Base-by-base conservation (phyloP, 345 rosid species). In the Populus pruinosa region DNA sequence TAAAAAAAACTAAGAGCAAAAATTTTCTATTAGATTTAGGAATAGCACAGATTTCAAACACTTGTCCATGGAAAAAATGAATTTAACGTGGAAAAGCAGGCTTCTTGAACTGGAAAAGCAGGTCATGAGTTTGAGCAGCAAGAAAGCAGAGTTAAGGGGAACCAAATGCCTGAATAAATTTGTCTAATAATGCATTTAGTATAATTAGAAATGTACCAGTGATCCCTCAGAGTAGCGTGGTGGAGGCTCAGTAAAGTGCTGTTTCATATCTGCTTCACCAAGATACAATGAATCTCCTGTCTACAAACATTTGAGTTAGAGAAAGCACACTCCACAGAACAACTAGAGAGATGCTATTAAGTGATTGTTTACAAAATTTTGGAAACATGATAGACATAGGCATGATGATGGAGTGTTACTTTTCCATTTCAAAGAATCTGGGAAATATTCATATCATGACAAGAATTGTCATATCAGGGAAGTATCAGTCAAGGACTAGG, bases 201-300 rank as follows among this genome's bases (percentile, higher is more conserved):
- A 61, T 73, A 44, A 44, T 11, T 12, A 78, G 72, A 43, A 74
- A 55, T 44, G 71, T 91, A 96, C 99, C 94, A 96, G 83, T 83
- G 99, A 88, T 76, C 89, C 98, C 85, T 96, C 99, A 10, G 93
- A 89, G 86, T 90, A 96, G 87, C 94, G 98, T 50, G 93, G 74
- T 73, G 97, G 90, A 80, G 89, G 95, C 82, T 88, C 91, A 20
- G 98, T 96, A 84, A 85, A 75, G 83, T 93, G 97, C 84, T 90
- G 94, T 86, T 87, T 86, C 83, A 87, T 84, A 76, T 90, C 89
- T 69, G 87, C 87, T 74, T 85, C 87, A 73, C 82, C 78, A 77
- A 90, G 80, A 83, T 61, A 50, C 75, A 96, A 44, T 56, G 47
- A 81, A 81, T 91, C 93, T 76, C 93, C 96, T 81, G 85, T 76